phyloP scores from a whole-genome alignment of 2,329 filamentous ascomycete species.

The Cytospora chrysosperma region DNA sequence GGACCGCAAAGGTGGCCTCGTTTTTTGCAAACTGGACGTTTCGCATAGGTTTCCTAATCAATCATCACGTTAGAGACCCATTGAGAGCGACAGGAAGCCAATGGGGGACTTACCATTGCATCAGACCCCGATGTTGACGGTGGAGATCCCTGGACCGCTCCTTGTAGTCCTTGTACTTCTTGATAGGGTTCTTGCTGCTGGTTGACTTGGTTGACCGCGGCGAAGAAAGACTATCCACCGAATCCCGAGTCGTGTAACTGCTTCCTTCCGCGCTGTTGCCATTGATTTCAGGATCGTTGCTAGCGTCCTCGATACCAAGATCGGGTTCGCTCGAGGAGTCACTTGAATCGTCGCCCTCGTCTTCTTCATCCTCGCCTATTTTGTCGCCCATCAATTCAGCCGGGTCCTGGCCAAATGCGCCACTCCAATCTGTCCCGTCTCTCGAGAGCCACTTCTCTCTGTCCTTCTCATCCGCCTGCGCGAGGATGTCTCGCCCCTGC shows the following conservation, averaged over 20 bases:
- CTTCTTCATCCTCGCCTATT: slow-evolving; percentile 35
- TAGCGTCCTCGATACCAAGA: slow-evolving; percentile 60
- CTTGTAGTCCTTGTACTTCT: slow-evolving; percentile 62
- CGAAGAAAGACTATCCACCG: slow-evolving; percentile 25
- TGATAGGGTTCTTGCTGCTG: slow-evolving; percentile 52
- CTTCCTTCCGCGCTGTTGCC: background rate
- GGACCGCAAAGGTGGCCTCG: slow-evolving; percentile 75
- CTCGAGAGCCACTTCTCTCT: slow-evolving; percentile 76
- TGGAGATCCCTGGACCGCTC: slow-evolving; percentile 72
- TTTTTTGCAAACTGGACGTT: slow-evolving; percentile 86
- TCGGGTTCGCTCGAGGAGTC: slow-evolving; percentile 45
- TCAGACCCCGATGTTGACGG: slow-evolving; percentile 82
- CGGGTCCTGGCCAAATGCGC: slow-evolving; percentile 80
- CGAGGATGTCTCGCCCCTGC: slow-evolving; percentile 77
- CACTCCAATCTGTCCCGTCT: slow-evolving; percentile 82
- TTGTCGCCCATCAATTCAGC: slow-evolving; percentile 40
- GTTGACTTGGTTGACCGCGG: slow-evolving; percentile 20
- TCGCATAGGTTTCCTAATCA: slow-evolving; percentile 66
- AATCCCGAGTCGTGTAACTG: slow-evolving; percentile 14
- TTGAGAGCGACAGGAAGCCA: background rate
- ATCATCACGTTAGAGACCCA: background rate
- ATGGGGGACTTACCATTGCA: slow-evolving; percentile 72
- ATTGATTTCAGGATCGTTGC: slow-evolving; percentile 29
- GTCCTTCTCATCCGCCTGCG: slow-evolving; percentile 68
- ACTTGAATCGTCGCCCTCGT: slow-evolving; percentile 42